Percentiles rank a stretch among this genome's conserved stretches.
These are phyloP conservation scores for Posidonia australis DNA, from an alignment of 106 monocot genomes.

Conservation along the genomic window DNA sequence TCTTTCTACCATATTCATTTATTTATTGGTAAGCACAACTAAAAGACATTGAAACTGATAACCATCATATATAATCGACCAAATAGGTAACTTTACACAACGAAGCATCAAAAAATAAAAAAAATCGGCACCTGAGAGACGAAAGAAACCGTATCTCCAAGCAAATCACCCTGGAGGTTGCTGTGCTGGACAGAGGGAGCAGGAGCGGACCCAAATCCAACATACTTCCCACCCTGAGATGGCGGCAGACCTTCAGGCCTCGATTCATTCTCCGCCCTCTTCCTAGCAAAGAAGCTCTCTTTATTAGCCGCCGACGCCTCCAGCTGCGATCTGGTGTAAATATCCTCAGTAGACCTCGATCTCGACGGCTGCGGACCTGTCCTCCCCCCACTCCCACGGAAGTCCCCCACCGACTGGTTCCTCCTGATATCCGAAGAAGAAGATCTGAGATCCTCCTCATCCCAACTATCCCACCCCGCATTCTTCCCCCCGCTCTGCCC, in stretches of 20 bases:
- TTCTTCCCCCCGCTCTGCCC: neutral
- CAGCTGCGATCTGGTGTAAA: constrained; percentile 34
- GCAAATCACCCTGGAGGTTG: constrained; percentile 4
- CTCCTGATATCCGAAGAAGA: constrained; percentile 30
- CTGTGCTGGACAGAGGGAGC: constrained; percentile 17
- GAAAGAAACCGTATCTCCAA: constrained; percentile 13
- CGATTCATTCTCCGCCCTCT: constrained; percentile 45
- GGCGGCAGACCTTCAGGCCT: constrained; percentile 57
- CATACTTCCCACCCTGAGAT: constrained; percentile 62
- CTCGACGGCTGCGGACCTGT: constrained; percentile 25
- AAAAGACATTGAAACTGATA: too few relatives aligned
- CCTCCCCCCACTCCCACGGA: constrained; percentile 13
- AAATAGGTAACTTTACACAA: neutral
- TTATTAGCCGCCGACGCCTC: constrained; percentile 51
- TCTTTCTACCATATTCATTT: too few relatives aligned
- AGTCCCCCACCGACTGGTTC: constrained; percentile 50
- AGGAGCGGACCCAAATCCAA: constrained; percentile 52
- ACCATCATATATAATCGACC: too few relatives aligned
- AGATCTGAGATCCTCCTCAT: constrained; percentile 18
- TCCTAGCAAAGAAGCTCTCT: constrained; percentile 53
- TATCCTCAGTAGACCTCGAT: constrained; percentile 53
- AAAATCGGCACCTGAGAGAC: constrained; percentile 10
- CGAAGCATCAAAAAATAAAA: neutral
- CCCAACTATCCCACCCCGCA: constrained; percentile 58
- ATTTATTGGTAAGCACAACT: too few relatives aligned